Evolutionary conservation across 345 rosid genomes (phyloP).

Genomic region (Clausena lansium): DNA sequence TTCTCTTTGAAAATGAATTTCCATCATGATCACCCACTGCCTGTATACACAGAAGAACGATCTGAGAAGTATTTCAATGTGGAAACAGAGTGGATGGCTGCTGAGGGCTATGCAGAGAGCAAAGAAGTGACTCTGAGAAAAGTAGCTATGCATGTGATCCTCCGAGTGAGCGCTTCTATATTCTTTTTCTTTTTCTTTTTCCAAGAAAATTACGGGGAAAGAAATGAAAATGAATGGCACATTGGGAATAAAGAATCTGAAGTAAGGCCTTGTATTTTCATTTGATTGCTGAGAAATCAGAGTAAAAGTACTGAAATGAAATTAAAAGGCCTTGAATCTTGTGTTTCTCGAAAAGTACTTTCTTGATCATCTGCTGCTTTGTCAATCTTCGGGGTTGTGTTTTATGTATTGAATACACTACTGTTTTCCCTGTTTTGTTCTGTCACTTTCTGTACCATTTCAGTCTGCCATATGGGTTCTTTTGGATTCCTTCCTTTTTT

Average conservation of each 20-base stretch:
- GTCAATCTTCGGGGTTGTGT: neutral
- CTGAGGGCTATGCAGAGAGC: neutral
- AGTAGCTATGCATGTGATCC: neutral
- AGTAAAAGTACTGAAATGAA: neutral
- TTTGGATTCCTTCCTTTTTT: too few species aligned
- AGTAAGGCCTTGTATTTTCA: neutral
- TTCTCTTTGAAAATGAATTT: neutral
- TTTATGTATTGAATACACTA: neutral
- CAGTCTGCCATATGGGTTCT: too few species aligned
- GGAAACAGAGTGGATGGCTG: constrained; percentile 1
- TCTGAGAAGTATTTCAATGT: neutral
- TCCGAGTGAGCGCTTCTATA: neutral
- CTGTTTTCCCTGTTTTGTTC: too few species aligned
- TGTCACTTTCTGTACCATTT: too few species aligned
- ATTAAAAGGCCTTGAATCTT: neutral
- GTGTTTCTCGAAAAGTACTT: neutral
- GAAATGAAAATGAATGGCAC: neutral
- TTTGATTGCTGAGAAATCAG: neutral
- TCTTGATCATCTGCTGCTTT: neutral
- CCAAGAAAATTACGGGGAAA: neutral
- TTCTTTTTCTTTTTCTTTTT: neutral
- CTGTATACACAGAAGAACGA: neutral
- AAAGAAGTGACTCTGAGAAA: neutral
- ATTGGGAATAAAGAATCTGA: neutral
- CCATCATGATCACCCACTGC: neutral